Base-by-base conservation (phyloP, 306 rosid genomes). In the Coriaria nepalensis region DNA sequence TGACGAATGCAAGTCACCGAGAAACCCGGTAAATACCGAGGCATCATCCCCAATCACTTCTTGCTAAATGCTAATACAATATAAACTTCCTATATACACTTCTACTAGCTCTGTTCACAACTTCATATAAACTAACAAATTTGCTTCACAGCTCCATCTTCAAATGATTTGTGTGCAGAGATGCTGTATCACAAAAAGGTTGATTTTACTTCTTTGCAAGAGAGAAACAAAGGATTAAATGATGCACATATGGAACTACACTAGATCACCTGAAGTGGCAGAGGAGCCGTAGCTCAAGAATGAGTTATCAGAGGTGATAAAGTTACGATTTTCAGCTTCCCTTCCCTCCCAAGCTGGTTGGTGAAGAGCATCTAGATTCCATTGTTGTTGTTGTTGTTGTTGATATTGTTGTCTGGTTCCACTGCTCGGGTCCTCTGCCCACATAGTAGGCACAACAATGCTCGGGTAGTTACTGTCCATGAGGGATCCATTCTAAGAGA, bases 131-230 rank as follows among this genome's bases (percentile, higher is more conserved):
- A 59, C 60, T 73, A 53, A 55, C 66, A 47, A 51, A 49, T 37
- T 51, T 53, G 59, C 64, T 73, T 90, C 77, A 77, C 49, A 68
- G 78, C 76, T 90, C 94, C 87, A 79, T 88, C 95, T 88, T 81
- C 82, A 90, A 61, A 52, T 81, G 94, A 68, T 80, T 73, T 51
- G 82, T 68, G 66, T 77, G 93, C 79, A 79, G 71, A 62, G 86
- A 63, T 44, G 73, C 95, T 90, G 93, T 39, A 47, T 57, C 60
- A 69, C 64, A 68, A 56, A 39, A 64, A 46, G 29, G 29, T 20
- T 20, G 42, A 38, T 61, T 39, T 39, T 43, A 9, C 46, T 37
- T 40, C 5, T 20, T 32, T 10, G n/a, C 35, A 53, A 53, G 40
- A 39, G 15, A 53, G 47, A n/a, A 5, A 15, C 47, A 8, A 29